Base-by-base conservation (phyloP, 1,139 yeast species). In the Debaryomyces coudertii region DNA sequence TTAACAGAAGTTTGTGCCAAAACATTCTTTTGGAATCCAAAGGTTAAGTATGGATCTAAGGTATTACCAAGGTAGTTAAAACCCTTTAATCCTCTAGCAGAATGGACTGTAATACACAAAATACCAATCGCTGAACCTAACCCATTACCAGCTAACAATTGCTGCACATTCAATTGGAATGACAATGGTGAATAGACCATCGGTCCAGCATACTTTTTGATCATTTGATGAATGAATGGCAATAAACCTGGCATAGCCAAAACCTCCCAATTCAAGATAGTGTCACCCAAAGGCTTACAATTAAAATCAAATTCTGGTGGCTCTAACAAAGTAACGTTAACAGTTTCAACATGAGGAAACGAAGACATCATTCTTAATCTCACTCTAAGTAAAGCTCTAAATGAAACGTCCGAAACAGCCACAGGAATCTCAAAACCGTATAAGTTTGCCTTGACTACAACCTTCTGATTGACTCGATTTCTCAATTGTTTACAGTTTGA, bases 331-430 rank as follows among this genome's bases (percentile, higher is more conserved):
- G 96, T 84, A 28, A 92, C 81, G 61, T 88, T 93, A 16, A 90
- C 83, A 1, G 97, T 90, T 65, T 93, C 95, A 52, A 93, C 74
- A 66, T 93, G 98, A 4, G 99, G 99, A 68, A 87, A 90, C 5
- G 90, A 77, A 2, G 90, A 66, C 86, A 89, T 92, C 85, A 93
- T 83, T 74, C 93, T 87, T 63, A 93, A 66, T 60, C 97, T 80
- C 45, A 93, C 80, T 65, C 97, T 82, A 46, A 86, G 80, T 52
- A 81, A 71, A 7, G 88, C 92, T 47, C 73, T 77, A 56, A 85
- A 81, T 0, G 90, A 73, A 47, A 83, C 76, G 53, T 83, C 82
- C 28, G 83, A 77, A 18, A 87, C 82, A 22, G 77, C 71, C 16
- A 86, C 77, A 5, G 90, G 88, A 37, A 87, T 55, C 0, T 86